Percentiles rank a stretch among this genome's conserved stretches.
Conservation (phyloP, 1,284 basidiomycete species). For the Tetrapyrgos nigripes region DNA sequence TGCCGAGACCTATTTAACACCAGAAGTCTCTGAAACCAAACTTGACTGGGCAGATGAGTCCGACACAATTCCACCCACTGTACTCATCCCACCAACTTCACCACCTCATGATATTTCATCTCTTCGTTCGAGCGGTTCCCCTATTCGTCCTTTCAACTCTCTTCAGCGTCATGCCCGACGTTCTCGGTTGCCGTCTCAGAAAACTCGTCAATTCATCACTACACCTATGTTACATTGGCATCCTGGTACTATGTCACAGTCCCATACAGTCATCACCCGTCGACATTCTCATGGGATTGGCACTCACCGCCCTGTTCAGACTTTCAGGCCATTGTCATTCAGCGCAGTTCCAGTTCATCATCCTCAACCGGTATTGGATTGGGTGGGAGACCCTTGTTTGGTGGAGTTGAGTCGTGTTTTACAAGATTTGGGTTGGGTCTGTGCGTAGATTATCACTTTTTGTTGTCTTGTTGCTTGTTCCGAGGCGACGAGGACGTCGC, state of each 20-base stretch:
- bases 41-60: background rate
- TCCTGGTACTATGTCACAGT: background rate
- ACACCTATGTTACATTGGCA: too few relatives aligned
- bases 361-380: background rate
- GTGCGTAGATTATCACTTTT: background rate
- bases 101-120: background rate
- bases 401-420: background rate
- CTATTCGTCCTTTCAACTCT: background rate
- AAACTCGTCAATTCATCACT: too few relatives aligned
- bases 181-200: too few relatives aligned
- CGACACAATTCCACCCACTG: background rate
- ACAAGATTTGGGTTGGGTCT: background rate
- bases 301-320: background rate
- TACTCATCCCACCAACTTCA: background rate
- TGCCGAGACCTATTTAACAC: too few relatives aligned
- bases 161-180: background rate
- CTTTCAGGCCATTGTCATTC: background rate
- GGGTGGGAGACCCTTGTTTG: background rate
- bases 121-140: background rate
- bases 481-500: conserved; percentile 1
- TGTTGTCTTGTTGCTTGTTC: background rate
- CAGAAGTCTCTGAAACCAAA: too few relatives aligned
- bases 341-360: background rate
- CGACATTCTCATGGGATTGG: background rate
- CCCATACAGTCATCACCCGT: background rate